phyloP scores from a whole-genome alignment of 1,284 basidiomycete species.

The Fomitopsis schrenkii region DNA sequence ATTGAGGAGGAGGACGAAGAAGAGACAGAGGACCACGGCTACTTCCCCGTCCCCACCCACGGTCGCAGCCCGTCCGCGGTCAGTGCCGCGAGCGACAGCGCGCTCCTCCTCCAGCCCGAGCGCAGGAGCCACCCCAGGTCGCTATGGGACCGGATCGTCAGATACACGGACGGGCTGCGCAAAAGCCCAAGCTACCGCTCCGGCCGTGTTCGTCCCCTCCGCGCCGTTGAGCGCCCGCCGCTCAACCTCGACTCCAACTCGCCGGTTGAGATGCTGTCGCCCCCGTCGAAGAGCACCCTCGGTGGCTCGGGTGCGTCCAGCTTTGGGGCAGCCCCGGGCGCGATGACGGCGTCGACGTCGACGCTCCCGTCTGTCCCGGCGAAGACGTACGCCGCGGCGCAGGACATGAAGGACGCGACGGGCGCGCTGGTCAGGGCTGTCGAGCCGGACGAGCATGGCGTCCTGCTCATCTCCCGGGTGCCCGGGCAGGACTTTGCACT shows the following conservation, averaged over 20 bases:
- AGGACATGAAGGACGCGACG: not conserved
- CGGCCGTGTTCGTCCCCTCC: not conserved
- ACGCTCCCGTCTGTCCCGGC: constrained; percentile 3
- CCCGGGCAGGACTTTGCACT: constrained; percentile 7
- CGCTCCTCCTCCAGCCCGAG: not conserved
- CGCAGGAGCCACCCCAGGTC: constrained; percentile 2
- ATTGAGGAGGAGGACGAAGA: constrained; percentile 4
- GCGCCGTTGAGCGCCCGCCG: not conserved
- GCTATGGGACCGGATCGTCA: constrained; percentile 1
- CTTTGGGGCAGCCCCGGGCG: not conserved
- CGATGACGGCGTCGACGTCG: constrained; percentile 8
- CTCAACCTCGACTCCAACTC: not conserved
- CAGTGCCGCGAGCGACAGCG: not conserved
- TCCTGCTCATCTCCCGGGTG: constrained; percentile 8
- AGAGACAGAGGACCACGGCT: not conserved
- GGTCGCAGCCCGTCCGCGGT: constrained; percentile 2
- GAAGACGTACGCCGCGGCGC: not conserved
- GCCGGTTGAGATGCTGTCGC: not conserved
- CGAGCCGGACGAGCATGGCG: constrained; percentile 4
- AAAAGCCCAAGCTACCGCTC: constrained; percentile 16
- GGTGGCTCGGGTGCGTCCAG: not conserved
- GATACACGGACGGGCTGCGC: constrained; percentile 13
- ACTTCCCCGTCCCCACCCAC: constrained; percentile 4
- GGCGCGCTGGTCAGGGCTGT: not conserved
- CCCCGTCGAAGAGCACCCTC: not conserved